Conservation (phyloP, 2,329 filamentous ascomycete species). For the Paraconiothyrium brasiliense region DNA sequence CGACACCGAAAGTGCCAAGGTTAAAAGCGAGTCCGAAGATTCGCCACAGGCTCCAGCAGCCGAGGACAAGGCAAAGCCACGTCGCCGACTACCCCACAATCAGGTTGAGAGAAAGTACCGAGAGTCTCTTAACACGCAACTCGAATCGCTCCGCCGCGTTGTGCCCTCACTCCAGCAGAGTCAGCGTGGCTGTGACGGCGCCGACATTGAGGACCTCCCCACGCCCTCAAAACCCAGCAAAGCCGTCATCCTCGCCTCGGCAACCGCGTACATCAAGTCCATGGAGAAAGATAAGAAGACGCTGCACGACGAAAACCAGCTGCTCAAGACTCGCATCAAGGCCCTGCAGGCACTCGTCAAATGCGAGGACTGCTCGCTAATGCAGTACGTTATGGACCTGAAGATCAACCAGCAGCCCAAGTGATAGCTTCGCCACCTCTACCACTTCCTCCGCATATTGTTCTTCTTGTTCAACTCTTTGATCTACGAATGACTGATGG, state of each 20-base stretch:
- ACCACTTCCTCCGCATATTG: constrained; percentile 8
- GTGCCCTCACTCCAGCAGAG: constrained; percentile 53
- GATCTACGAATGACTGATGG: too few species aligned
- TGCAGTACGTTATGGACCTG: constrained; percentile 55
- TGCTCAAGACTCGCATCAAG: constrained; percentile 51
- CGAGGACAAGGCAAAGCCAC: constrained; percentile 45
- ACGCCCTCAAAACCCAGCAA: constrained; percentile 55
- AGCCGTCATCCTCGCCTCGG: constrained; percentile 57
- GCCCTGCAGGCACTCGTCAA: constrained; percentile 56
- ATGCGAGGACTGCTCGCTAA: constrained; percentile 57
- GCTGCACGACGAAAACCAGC: constrained; percentile 50
- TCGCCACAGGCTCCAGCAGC: constrained; percentile 28
- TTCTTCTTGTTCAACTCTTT: constrained; percentile 3
- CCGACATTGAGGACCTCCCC: constrained; percentile 56
- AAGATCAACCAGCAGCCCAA: constrained; percentile 45
- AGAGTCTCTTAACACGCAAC: constrained; percentile 57
- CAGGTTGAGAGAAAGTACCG: constrained; percentile 59
- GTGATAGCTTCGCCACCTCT: constrained; percentile 6
- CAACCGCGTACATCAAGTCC: constrained; percentile 58
- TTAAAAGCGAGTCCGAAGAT: constrained; percentile 47
- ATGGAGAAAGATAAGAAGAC: constrained; percentile 54
- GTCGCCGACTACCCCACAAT: constrained; percentile 53
- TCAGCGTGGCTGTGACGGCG: constrained; percentile 44
- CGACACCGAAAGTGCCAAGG: constrained; percentile 27
- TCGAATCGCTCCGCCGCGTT: constrained; percentile 53